A percentile compares a stretch with the other conserved stretches of the same genome.
Evolutionary conservation across 306 rosid genomes (phyloP).

Genomic region (Acacia crassicarpa): DNA sequence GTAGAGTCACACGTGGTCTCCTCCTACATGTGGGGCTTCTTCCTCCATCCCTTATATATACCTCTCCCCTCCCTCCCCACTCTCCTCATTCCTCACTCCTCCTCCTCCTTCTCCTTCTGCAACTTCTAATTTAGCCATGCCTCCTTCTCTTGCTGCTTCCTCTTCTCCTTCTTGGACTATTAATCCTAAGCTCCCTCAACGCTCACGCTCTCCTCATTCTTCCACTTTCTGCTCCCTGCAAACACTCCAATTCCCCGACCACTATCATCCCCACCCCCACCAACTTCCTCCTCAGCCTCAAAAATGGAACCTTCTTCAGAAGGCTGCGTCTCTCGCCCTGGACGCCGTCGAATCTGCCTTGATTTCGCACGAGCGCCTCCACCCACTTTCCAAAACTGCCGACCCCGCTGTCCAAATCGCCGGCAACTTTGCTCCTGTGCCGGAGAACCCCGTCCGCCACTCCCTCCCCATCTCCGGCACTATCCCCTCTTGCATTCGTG

Average conservation of each 20-base stretch:
- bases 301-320: slow-evolving; percentile 64
- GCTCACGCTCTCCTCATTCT: background rate
- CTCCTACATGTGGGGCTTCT: slow-evolving; percentile 45
- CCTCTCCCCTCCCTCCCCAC: background rate
- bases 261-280: slow-evolving; percentile 16
- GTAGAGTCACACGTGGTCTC: slow-evolving; percentile 73
- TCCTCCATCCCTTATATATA: slow-evolving; percentile 51
- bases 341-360: slow-evolving; percentile 66
- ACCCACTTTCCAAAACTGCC: slow-evolving; percentile 78
- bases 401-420: slow-evolving; percentile 89
- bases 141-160: slow-evolving; percentile 14
- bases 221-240: slow-evolving; percentile 52
- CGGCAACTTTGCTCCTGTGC: slow-evolving; percentile 92
- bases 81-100: slow-evolving; percentile 21
- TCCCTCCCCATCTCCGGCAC: slow-evolving; percentile 53
- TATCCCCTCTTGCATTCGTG: slow-evolving; percentile 72
- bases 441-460: slow-evolving; percentile 55
- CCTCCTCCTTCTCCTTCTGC: background rate
- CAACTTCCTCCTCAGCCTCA: background rate
- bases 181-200: background rate
- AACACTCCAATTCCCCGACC: slow-evolving; percentile 54
- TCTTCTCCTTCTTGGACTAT: slow-evolving; percentile 20
- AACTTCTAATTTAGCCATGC: slow-evolving; percentile 30
- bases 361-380: slow-evolving; percentile 48
- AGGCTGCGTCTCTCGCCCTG: slow-evolving; percentile 59